A percentile compares a stretch with the other conserved stretches of the same genome.
Conservation (phyloP, 306 rosid genomes). For the Oemleria cerasiformis region DNA sequence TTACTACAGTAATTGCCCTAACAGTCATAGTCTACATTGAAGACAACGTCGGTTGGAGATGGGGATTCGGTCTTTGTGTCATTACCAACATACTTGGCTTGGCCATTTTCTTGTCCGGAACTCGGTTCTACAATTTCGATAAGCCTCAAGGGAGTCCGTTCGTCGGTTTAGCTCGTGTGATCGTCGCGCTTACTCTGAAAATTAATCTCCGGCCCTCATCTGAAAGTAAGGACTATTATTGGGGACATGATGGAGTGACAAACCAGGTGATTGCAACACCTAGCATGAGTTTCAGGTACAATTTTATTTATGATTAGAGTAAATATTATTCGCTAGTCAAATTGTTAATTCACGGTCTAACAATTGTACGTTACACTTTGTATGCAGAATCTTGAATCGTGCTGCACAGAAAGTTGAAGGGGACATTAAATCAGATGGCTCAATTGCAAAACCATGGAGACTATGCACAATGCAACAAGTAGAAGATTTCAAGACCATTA, state of each 20-base stretch:
- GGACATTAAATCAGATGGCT: constrained; percentile 39
- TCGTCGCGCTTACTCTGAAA: constrained; percentile 35
- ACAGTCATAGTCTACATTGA: constrained; percentile 40
- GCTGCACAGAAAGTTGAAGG: constrained; percentile 53
- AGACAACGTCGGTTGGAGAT: constrained; percentile 35
- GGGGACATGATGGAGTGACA: constrained; percentile 3
- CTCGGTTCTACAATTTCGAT: constrained; percentile 27
- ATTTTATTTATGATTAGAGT: neutral
- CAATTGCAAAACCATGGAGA: constrained; percentile 51
- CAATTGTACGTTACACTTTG: neutral
- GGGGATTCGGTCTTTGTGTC: constrained; percentile 41
- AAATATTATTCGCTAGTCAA: too few relatives aligned
- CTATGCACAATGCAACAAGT: constrained; percentile 58
- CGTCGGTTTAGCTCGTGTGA: constrained; percentile 30
- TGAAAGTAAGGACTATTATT: constrained; percentile 20
- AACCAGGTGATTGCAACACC: constrained; percentile 12
- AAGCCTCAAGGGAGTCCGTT: constrained; percentile 36
- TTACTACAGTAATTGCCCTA: neutral
- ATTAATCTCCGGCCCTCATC: constrained; percentile 31
- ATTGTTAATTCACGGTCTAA: too few relatives aligned
- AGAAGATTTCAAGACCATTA: constrained; percentile 45
- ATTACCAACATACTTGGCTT: constrained; percentile 18
- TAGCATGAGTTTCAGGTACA: constrained; percentile 41
- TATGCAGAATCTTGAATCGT: constrained; percentile 43
- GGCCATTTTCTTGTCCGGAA: constrained; percentile 30